These are phyloP conservation scores for Exophiala sp. DNA, from an alignment of 2,329 filamentous ascomycete species.

Conservation along the genomic window DNA sequence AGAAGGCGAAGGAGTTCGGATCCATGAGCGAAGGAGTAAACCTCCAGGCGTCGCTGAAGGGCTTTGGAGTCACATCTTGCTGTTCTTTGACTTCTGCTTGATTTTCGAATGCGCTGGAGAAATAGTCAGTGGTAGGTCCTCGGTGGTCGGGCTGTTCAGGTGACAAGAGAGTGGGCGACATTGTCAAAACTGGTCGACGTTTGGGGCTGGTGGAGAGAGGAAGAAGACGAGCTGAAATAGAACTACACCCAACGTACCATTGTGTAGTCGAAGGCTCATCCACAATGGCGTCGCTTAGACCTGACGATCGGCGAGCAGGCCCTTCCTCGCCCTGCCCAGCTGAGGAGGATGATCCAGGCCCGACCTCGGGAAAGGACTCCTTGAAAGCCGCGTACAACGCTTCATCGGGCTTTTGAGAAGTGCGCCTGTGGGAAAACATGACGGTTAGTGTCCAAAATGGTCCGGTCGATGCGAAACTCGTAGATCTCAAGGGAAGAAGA, in stretches of 20 bases:
- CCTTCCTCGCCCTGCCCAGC: constrained; percentile 41
- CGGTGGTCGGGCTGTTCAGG: constrained; percentile 8
- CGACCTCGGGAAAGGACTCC: constrained; percentile 71
- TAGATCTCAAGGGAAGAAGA: constrained; percentile 20
- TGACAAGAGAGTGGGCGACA: constrained; percentile 17
- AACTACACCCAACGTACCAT: constrained; percentile 24
- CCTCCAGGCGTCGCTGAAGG: constrained; percentile 72
- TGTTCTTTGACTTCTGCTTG: constrained; percentile 60
- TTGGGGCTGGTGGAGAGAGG: constrained; percentile 4
- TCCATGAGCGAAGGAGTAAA: constrained; percentile 88
- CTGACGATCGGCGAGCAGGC: constrained; percentile 33
- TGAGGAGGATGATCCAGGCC: constrained; percentile 45
- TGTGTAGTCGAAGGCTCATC: constrained; percentile 26
- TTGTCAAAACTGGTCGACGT: constrained; percentile 7
- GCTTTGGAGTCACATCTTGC: constrained; percentile 75
- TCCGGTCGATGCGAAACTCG: constrained; percentile 14
- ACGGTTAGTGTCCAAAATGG: constrained; percentile 18
- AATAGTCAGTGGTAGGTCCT: constrained; percentile 19
- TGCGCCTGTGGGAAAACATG: constrained; percentile 51
- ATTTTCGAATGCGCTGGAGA: constrained; percentile 41
- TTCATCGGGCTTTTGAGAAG: constrained; percentile 77
- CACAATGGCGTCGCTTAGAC: constrained; percentile 28
- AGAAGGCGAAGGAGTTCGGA: constrained; percentile 74
- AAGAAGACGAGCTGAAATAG: constrained; percentile 17
- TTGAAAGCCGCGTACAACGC: constrained; percentile 80